Conservation (phyloP, 2,329 filamentous ascomycete genomes). For the Ilyonectria destructans region DNA sequence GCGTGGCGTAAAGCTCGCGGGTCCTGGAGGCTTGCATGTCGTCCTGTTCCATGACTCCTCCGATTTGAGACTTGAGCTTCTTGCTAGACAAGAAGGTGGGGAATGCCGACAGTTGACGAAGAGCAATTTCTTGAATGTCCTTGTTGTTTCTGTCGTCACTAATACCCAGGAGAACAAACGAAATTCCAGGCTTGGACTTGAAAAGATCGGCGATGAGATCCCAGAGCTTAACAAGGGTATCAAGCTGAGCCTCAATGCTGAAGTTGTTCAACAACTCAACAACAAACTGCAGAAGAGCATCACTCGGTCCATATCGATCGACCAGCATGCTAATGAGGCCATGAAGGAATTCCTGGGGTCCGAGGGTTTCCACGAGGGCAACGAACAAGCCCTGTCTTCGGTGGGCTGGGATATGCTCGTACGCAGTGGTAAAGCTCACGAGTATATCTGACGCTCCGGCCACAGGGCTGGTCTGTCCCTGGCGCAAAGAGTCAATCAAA, state of each 20-base stretch:
- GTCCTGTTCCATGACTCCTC: constrained; percentile 71
- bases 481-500: constrained; percentile 86
- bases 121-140: constrained; percentile 67
- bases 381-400: constrained; percentile 87
- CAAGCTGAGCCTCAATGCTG: constrained; percentile 81
- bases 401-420: constrained; percentile 94
- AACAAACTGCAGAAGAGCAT: constrained; percentile 82
- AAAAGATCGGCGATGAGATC: constrained; percentile 83
- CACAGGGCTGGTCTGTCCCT: constrained; percentile 83
- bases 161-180: constrained; percentile 78
- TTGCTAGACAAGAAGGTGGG: constrained; percentile 73
- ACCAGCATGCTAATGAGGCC: constrained; percentile 90
- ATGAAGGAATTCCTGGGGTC: constrained; percentile 89
- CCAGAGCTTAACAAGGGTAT: constrained; percentile 84
- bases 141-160: constrained; percentile 64
- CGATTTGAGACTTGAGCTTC: constrained; percentile 70
- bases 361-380: constrained; percentile 88
- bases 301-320: constrained; percentile 88
- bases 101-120: constrained; percentile 71
- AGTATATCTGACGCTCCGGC: constrained; percentile 90
- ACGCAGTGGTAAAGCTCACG: constrained; percentile 96
- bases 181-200: constrained; percentile 81
- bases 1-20: constrained; percentile 77
- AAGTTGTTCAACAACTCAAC: constrained; percentile 83
- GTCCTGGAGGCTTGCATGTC: constrained; percentile 78